Conservation (phyloP, 1,284 basidiomycete species). For the Schizophyllum commune region DNA sequence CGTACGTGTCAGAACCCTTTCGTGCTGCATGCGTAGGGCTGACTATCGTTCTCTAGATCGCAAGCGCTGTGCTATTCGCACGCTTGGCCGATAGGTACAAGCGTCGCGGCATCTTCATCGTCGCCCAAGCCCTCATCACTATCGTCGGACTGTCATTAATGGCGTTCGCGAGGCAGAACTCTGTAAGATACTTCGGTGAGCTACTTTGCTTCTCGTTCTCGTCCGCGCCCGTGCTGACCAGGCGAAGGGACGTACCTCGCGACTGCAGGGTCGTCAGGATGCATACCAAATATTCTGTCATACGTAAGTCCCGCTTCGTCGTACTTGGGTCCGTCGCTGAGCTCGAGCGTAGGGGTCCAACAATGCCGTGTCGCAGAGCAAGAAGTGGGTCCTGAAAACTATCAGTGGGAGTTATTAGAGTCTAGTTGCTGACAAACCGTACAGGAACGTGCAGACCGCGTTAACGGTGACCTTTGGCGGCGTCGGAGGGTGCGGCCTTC, state of each 20-base stretch:
- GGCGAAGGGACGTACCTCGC: conserved; percentile 33
- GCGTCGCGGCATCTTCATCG: conserved; percentile 33
- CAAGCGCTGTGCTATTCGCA: conserved; percentile 32
- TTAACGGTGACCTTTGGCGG: conserved; percentile 34
- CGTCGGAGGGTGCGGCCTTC: conserved; percentile 23
- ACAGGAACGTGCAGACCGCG: conserved; percentile 18
- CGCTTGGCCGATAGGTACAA: conserved; percentile 37
- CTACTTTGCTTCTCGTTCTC: not conserved
- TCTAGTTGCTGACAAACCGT: not conserved
- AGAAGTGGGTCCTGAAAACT: conserved; percentile 29
- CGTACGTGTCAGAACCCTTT: conserved; percentile 19
- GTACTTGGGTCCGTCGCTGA: not conserved
- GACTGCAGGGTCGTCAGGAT: conserved; percentile 34
- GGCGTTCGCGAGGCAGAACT: conserved; percentile 25
- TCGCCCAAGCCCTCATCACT: conserved; percentile 31
- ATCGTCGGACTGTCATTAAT: conserved; percentile 32
- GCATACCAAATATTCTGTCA: conserved; percentile 37
- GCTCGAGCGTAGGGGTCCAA: conserved; percentile 29
- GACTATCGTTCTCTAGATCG: conserved; percentile 19
- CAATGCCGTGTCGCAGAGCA: conserved; percentile 39
- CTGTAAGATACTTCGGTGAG: conserved; percentile 35
- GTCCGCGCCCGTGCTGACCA: not conserved
- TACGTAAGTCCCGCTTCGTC: conserved; percentile 26
- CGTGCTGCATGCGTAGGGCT: not conserved
- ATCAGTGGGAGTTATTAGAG: not conserved